Base-by-base conservation (phyloP, 768 basidiomycete genomes). In the Suillus lakei region DNA sequence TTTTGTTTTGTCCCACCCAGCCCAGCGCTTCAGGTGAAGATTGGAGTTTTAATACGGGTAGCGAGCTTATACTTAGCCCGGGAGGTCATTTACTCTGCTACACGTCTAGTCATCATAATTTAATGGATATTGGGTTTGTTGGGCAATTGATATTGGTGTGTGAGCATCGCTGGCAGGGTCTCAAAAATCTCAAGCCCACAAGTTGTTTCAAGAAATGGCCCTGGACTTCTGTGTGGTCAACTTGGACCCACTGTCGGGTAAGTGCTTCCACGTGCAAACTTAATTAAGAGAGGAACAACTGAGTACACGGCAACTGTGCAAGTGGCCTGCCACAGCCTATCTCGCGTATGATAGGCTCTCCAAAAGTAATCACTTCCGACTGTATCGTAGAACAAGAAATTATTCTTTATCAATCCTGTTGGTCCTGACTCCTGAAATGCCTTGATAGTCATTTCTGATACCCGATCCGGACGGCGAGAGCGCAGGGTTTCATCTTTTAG, bases 101-200 rank as follows among this genome's bases (percentile, higher is more conserved):
- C 65, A 36, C 18, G 34, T 63, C 54, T 72, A 66, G 28, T 66
- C 65, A 54, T 51, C 74, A 74, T 69, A 74, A 68, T 62, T 72
- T 67, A 67, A 73, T 64, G 64, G 60, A 64, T 64, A 63, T 87
- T 87, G 43, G 87, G 78, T 32, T 84, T 79, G 64, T 10, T 62
- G 59, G 26, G 54, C 18, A 63, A 26, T 13, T 23, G 23, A 56
- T 23, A 60, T 60, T 43, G 39, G 60, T 8, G 66, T 65, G 7
- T 34, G 38, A 34, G 38, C 7, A 41, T 61, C 23, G 30, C 30
- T 21, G 43, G 36, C 18, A 12, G 18, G 32, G 13, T 12, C 32
- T 32, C 30, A 12, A 30, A 30, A 28, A n/a, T 54, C 26, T 16
- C 48, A 16, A 51, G 50, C 5, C 16, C 18, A n/a, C 18, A 9